Base-by-base conservation (phyloP, 225 moss, liverwort and hornwort species). In the Marchantia paleacea region DNA sequence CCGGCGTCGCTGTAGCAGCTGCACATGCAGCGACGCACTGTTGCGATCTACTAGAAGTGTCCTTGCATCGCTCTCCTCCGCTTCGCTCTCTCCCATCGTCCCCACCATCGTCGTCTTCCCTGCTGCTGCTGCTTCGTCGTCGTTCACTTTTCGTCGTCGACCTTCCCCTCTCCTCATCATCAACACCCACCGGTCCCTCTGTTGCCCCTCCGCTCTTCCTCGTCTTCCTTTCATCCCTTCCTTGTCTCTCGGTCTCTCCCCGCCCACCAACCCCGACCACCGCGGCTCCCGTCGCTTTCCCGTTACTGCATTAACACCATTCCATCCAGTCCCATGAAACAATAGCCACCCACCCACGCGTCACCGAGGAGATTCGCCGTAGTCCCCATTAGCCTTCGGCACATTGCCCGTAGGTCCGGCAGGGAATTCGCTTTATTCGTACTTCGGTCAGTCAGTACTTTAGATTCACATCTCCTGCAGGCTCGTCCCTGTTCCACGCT, bases 11-110 rank as follows among this genome's bases (percentile, higher is more conserved):
- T 22, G 57, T 20, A 30, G 75, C 58, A 53, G n/a, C 30, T 67
- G 67, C 67, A 67, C 67, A 67, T 67, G 67, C 67, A 67, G 64
- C 22, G 68, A 75, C 16, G 65, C n/a, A 52, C 82, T 77, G 77
- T 71, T 58, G 49, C 70, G 60, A 77, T 77, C 77, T 77, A 69
- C 30, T 61, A 58, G 71, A 47, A 48, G 12, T 69, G 63, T 57
- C 39, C 30, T 48, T n/a, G 28, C 8, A 31, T 55, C 10, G 3
- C 12, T 26, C 64, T 64, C 69, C 31, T 47, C 25, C 50, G 55
- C 51, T 24, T 61, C 12, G 7, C 50, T 54, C 3, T 12, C 51
- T 12, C 7, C 54, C 12, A 8, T 26, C 50, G 12, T 51, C 77
- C 31, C 29, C n/a, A 31, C 53, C 7, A 24, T 55, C 10, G 3